Conservation (phyloP, 2,329 filamentous ascomycete genomes). For the Clarireedia hainanense region DNA sequence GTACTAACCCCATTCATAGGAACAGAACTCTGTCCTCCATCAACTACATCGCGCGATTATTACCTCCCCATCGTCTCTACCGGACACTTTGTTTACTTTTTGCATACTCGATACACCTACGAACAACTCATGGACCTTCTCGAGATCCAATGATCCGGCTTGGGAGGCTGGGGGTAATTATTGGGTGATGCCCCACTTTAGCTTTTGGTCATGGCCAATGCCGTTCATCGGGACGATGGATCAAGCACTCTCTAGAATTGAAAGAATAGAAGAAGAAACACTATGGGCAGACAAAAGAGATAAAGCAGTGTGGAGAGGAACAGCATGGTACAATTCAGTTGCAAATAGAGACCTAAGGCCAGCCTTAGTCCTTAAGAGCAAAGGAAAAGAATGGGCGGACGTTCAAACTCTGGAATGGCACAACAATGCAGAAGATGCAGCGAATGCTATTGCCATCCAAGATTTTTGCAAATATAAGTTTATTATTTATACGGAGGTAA, state of each 20-base stretch:
- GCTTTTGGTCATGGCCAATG: conserved; percentile 46
- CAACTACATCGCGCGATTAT: conserved; percentile 45
- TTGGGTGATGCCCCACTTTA: conserved; percentile 49
- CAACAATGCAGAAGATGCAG: conserved; percentile 25
- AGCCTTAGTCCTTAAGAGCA: conserved; percentile 17
- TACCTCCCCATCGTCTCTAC: conserved; percentile 39
- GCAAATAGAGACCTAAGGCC: conserved; percentile 22
- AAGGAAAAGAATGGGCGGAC: conserved; percentile 39
- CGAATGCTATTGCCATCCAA: conserved; percentile 41
- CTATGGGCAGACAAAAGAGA: conserved; percentile 32
- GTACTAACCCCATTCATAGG: conserved; percentile 25
- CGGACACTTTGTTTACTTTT: conserved; percentile 45
- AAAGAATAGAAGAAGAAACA: conserved; percentile 29
- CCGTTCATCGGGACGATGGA: conserved; percentile 40
- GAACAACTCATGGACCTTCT: conserved; percentile 39
- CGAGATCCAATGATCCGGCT: conserved; percentile 35
- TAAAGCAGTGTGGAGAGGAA: conserved; percentile 44
- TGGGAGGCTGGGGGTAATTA: conserved; percentile 27
- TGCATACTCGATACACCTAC: conserved; percentile 43
- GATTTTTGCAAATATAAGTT: conserved; percentile 46
- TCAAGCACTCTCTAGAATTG: conserved; percentile 33
- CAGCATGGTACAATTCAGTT: conserved; percentile 37
- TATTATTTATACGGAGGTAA: conserved; percentile 41
- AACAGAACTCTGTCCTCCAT: conserved; percentile 44
- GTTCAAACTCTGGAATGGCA: conserved; percentile 33